Evolutionary conservation across 805 yeast genomes (phyloP).

Genomic region (Metschnikowia drakensbergensis): DNA sequence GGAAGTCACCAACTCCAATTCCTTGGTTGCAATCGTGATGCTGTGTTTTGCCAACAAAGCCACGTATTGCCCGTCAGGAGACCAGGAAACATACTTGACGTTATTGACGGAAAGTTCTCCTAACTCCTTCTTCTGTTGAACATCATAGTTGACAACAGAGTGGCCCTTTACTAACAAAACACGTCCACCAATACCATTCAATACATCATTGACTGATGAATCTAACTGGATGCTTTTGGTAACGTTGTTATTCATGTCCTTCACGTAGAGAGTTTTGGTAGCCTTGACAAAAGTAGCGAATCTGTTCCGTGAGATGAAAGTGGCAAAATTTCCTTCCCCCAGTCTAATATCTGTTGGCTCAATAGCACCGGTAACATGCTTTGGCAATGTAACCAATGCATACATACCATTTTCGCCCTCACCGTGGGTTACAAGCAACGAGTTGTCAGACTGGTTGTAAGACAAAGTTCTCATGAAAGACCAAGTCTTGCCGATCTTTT

Average conservation of each 20-base stretch:
- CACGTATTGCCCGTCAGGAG: constrained; percentile 77
- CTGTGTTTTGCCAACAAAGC: constrained; percentile 92
- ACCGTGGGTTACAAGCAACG: constrained; percentile 78
- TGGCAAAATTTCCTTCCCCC: constrained; percentile 82
- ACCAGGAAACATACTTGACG: constrained; percentile 88
- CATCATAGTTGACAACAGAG: constrained; percentile 79
- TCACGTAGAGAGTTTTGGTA: constrained; percentile 67
- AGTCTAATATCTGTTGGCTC: constrained; percentile 79
- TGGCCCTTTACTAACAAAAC: constrained; percentile 69
- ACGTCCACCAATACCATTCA: constrained; percentile 78
- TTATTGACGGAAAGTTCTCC: constrained; percentile 66
- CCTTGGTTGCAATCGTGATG: constrained; percentile 79
- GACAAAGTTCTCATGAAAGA: constrained; percentile 78
- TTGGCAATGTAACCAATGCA: constrained; percentile 74
- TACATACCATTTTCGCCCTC: constrained; percentile 64
- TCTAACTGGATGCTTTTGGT: constrained; percentile 80
- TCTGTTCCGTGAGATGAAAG: constrained; percentile 92
- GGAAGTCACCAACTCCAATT: constrained; percentile 71
- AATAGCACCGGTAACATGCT: constrained; percentile 87
- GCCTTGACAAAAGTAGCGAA: constrained; percentile 74
- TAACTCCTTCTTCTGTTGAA: constrained; percentile 82
- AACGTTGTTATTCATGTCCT: constrained; percentile 74
- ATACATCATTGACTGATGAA: constrained; percentile 63
- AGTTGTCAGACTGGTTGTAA: constrained; percentile 88
- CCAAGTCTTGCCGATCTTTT: constrained; percentile 83